Evolutionary conservation across 2,329 filamentous ascomycete genomes (phyloP).

Genomic region (Ophiostoma sp.): DNA sequence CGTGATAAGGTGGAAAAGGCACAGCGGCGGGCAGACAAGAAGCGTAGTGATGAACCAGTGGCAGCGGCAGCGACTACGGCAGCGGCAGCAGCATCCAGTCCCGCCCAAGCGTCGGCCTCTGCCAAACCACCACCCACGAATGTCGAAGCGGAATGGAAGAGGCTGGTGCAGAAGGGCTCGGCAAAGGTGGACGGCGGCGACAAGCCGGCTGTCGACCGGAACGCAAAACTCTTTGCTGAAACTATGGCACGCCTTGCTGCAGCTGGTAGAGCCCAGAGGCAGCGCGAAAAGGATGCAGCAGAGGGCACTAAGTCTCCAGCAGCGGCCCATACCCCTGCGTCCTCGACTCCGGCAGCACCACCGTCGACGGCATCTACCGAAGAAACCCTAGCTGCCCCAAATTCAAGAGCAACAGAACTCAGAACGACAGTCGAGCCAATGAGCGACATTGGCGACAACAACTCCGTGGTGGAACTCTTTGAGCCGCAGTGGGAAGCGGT

Average conservation of each 20-base stretch:
- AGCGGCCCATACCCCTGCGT: not conserved
- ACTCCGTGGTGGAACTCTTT: constrained; percentile 18
- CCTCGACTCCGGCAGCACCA: not conserved
- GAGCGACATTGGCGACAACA: constrained; percentile 1
- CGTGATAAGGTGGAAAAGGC: constrained; percentile 37
- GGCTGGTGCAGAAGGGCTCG: constrained; percentile 19
- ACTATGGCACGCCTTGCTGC: constrained; percentile 25
- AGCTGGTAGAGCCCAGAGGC: constrained; percentile 23
- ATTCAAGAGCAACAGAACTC: constrained; percentile 7
- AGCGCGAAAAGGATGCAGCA: constrained; percentile 9
- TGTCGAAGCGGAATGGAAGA: constrained; percentile 22
- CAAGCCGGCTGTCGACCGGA: constrained; percentile 16
- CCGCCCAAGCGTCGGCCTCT: not conserved
- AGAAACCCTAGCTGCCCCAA: not conserved
- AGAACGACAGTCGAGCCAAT: constrained; percentile 15
- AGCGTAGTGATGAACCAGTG: constrained; percentile 31
- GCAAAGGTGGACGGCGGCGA: constrained; percentile 1
- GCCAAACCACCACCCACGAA: constrained; percentile 4
- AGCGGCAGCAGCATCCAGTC: not conserved
- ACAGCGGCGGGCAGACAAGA: constrained; percentile 4
- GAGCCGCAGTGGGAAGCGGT: constrained; percentile 27
- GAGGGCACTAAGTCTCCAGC: not conserved
- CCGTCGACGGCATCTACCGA: not conserved
- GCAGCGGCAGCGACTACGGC: not conserved
- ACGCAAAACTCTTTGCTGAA: constrained; percentile 22